phyloP scores from a whole-genome alignment of 192 early-diverging fungal species.

The Entomortierella beljakovae region DNA sequence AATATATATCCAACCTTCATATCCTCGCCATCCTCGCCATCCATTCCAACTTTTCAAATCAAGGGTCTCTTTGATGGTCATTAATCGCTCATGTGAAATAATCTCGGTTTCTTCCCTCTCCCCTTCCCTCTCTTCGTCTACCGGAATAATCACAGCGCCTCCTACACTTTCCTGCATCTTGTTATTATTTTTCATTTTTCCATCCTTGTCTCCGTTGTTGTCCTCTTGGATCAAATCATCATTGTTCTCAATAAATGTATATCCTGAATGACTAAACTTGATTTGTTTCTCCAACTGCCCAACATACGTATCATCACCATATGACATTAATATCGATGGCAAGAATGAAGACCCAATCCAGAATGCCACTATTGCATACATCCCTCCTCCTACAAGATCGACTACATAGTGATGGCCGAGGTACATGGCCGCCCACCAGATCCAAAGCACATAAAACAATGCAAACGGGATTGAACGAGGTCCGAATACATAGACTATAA shows the following conservation, averaged over 20 bases:
- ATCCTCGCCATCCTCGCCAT: constrained; percentile 36
- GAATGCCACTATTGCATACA: constrained; percentile 69
- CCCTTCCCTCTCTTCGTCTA: neutral
- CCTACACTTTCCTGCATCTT: neutral
- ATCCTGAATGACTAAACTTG: neutral
- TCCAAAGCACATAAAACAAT: constrained; percentile 69
- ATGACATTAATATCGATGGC: constrained; percentile 33
- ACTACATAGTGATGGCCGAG: constrained; percentile 77
- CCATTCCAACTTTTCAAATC: constrained; percentile 11
- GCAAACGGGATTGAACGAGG: constrained; percentile 55
- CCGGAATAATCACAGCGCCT: neutral
- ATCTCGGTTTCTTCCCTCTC: neutral
- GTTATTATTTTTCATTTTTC: too few relatives aligned
- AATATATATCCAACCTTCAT: constrained; percentile 4
- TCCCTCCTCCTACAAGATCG: constrained; percentile 73
- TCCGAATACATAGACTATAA: constrained; percentile 54
- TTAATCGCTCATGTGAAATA: too few relatives aligned
- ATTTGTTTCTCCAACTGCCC: neutral
- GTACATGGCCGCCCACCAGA: constrained; percentile 85
- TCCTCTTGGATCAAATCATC: neutral
- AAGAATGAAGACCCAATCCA: constrained; percentile 56
- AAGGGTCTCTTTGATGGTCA: neutral
- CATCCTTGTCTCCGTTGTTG: neutral
- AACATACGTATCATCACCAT: neutral
- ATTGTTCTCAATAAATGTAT: neutral